These are phyloP conservation scores for Populus tremula DNA, from an alignment of 345 rosid genomes.

Conservation along the genomic window DNA sequence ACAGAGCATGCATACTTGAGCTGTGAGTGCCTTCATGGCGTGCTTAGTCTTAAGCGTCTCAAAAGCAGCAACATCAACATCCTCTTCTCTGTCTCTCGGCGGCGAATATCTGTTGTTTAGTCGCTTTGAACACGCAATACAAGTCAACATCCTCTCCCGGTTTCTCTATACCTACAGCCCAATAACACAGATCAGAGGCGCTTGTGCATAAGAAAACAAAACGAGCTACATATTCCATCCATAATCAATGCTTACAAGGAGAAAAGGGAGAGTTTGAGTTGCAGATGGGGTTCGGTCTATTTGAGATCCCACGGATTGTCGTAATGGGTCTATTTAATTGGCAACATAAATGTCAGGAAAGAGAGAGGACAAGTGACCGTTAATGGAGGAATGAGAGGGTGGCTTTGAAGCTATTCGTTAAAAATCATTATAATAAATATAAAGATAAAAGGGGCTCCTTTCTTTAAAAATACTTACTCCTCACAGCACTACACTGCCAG, in stretches of 20 bases:
- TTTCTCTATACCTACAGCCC: background rate
- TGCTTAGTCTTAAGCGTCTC: conserved; percentile 78
- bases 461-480: background rate
- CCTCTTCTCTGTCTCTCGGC: conserved; percentile 40
- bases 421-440: background rate
- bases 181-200: conserved; percentile 28
- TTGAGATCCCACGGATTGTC: conserved; percentile 12
- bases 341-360: background rate
- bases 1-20: conserved; percentile 48
- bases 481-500: background rate
- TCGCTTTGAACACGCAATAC: conserved; percentile 87
- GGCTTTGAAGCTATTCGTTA: conserved; percentile 22
- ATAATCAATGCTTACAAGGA: conserved; percentile 8
- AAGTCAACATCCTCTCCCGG: conserved; percentile 64
- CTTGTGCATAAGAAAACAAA: background rate
- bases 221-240: background rate
- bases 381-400: conserved; percentile 33
- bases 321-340: too few relatives aligned
- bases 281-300: background rate
- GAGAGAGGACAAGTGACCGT: conserved; percentile 37
- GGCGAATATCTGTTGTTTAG: conserved; percentile 57
- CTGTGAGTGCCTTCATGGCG: conserved; percentile 63
- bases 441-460: background rate
- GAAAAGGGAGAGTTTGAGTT: background rate
- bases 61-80: conserved; percentile 28